Evolutionary conservation across 176 grass and related monocot species (phyloP), one percentile per base, ranked within the genome.

Genomic region (Rhynchospora breviuscula): DNA sequence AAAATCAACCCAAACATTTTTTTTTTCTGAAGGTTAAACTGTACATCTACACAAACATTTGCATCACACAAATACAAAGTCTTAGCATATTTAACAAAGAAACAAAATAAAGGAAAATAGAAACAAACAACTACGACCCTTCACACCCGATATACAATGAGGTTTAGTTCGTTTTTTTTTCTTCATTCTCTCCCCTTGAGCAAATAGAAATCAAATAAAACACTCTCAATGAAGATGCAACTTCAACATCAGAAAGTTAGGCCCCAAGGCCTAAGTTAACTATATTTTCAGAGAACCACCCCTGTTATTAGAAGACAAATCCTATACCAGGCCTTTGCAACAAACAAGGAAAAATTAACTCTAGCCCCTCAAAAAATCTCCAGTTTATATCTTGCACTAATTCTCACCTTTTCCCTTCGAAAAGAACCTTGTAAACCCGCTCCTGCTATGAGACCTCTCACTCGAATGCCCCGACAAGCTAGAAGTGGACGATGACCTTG

Each of bases 391-490:
- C 59, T 62, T 62, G 1, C 15, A 67, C 45, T 57, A 92, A 53
- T 60, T 85, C 84, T 99, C 83, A 71, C 70, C 81, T 84, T 92
- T 91, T 25, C 78, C 89, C 86, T 95, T 95, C 21, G 89, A 86
- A 81, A 99, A 99, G 86, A 99, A 99, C 70, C 96, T 87, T 74
- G 89, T 93, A 66, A 97, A 94, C 67, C 92, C 90, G 43, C 95
- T 92, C 73, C 63, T 91, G 51, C 51, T 78, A 78, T 78, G 73
- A 18, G 94, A 84, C 77, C 91, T 98, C 57, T 98, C 95, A 5
- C 85, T 82, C 85, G 87, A 48, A 61, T 87, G 81, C 49, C 88
- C 91, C 79, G 93, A 29, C 12, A 96, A 83, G 57, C 89, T 89
- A 13, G 86, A 88, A 76, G 89, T 89, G 0, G 92, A 97, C 0